Base-by-base conservation (phyloP, 208 protist species). In the Wallacemonas sp. region DNA sequence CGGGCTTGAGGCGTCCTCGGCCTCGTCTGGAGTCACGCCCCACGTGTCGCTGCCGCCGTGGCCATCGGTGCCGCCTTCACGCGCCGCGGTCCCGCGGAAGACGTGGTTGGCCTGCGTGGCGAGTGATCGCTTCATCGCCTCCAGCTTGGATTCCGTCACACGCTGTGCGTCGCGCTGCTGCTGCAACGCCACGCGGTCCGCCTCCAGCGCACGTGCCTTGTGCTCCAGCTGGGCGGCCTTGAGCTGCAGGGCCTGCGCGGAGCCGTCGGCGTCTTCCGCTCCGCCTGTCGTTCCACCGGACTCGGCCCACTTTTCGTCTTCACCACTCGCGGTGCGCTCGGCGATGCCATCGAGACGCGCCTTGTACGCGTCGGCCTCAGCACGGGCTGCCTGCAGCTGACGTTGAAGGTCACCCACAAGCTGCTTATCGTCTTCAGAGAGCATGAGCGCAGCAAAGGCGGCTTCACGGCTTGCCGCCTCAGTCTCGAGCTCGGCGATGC, bases 381-480 rank as follows among this genome's bases (percentile, higher is more conserved):
- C 81, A 8, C 74, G 62, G 17, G 68, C 78, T 17, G 63, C 65
- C 57, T 88, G 74, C 32, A 87, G 63, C 30, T 71, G 52, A 23
- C 11, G 49, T 73, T 90, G 80, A 47, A 93, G 69, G 16, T 81
- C 70, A 38, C 75, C 64, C n/a, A 87, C 75, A 17, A 84, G 60
- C 17, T 70, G 67, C 48, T 83, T 81, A 43, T 77, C 79, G 41
- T 87, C 83, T 46, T 90, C 87, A 12, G 83, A 83, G 52, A 93
- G 72, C 72, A 90, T 78, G 19, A 90, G 63, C 5, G 83, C 68
- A 26, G 71, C 64, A 23, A 93, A 83, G 0, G 87, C 83, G 21
- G 83, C 81, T 68, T 93, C 87, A 12, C 87, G 77, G 57, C 77
- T 84, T 3, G 39, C 62, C 0, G 83, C 83, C 54, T 93, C 83